Evolutionary conservation across 805 yeast genomes (phyloP).

Genomic region (Blastobotrys peoriensis): DNA sequence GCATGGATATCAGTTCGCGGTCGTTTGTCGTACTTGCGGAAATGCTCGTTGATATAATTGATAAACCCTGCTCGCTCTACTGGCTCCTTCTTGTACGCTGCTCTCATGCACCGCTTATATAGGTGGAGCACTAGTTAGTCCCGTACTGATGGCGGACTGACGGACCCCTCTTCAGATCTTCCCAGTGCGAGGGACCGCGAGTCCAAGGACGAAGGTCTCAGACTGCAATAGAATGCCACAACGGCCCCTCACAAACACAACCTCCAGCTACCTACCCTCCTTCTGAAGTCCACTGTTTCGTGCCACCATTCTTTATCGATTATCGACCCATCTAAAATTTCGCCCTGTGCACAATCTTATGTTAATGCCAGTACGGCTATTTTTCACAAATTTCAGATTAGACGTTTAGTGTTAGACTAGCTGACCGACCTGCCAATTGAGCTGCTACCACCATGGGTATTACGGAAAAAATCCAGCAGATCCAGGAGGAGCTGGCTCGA

Average conservation of each 20-base stretch:
- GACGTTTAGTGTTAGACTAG: too few relatives aligned
- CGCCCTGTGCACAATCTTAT: too few relatives aligned
- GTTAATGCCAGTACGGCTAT: too few relatives aligned
- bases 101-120: constrained; percentile 45
- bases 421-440: background rate
- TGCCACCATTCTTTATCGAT: constrained; percentile 12
- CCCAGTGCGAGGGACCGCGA: too few relatives aligned
- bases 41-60: constrained; percentile 53
- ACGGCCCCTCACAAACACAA: too few relatives aligned
- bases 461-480: constrained; percentile 72
- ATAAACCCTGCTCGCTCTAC: constrained; percentile 39
- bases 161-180: too few relatives aligned
- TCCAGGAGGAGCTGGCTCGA: constrained; percentile 88
- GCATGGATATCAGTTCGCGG: constrained; percentile 78
- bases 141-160: too few relatives aligned
- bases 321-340: too few relatives aligned
- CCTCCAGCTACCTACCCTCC: constrained; percentile 32
- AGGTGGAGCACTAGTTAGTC: constrained; percentile 34
- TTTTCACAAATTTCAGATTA: background rate
- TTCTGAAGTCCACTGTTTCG: constrained; percentile 34
- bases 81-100: constrained; percentile 40
- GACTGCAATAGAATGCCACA: too few relatives aligned
- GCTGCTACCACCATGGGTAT: constrained; percentile 20
- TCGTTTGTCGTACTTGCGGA: constrained; percentile 47
- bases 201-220: too few relatives aligned